phyloP scores from a whole-genome alignment of 1,284 basidiomycete species.

The Puccinia novopanici region DNA sequence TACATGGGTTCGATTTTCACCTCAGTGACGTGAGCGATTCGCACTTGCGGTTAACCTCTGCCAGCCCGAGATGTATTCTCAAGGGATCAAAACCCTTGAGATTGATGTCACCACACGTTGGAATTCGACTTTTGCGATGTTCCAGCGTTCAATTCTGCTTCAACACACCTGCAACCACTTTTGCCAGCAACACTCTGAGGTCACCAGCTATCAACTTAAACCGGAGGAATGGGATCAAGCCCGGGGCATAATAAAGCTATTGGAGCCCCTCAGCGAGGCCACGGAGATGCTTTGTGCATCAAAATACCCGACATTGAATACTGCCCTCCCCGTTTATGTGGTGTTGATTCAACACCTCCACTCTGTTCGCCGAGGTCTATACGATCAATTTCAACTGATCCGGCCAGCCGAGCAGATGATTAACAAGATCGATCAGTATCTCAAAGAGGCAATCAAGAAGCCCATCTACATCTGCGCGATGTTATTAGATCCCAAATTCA shows the following conservation, averaged over 20 bases:
- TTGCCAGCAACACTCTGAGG: background rate
- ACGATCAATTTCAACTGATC: background rate
- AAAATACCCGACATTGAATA: too few relatives aligned
- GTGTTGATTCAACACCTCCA: background rate
- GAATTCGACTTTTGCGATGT: too few relatives aligned
- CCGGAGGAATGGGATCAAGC: background rate
- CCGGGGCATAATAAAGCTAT: too few relatives aligned
- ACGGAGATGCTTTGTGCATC: too few relatives aligned
- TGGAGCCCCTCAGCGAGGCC: too few relatives aligned
- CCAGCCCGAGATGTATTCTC: too few relatives aligned
- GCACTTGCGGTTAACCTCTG: too few relatives aligned
- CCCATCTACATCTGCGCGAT: too few relatives aligned
- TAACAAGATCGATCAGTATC: background rate
- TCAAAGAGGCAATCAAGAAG: background rate
- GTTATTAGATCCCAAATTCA: slow-evolving; percentile 14
- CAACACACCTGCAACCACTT: background rate
- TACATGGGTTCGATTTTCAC: too few relatives aligned
- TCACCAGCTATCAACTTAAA: background rate
- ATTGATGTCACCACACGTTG: too few relatives aligned
- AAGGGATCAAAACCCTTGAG: too few relatives aligned
- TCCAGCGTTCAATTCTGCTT: background rate
- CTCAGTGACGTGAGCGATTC: too few relatives aligned
- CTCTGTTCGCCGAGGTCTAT: background rate
- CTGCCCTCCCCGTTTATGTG: background rate
- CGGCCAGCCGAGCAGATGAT: background rate